A percentile compares a stretch with the other conserved stretches of the same genome.
These are phyloP conservation scores for Aspergillus arachidicola DNA, from an alignment of 2,329 filamentous ascomycete species.

Conservation along the genomic window DNA sequence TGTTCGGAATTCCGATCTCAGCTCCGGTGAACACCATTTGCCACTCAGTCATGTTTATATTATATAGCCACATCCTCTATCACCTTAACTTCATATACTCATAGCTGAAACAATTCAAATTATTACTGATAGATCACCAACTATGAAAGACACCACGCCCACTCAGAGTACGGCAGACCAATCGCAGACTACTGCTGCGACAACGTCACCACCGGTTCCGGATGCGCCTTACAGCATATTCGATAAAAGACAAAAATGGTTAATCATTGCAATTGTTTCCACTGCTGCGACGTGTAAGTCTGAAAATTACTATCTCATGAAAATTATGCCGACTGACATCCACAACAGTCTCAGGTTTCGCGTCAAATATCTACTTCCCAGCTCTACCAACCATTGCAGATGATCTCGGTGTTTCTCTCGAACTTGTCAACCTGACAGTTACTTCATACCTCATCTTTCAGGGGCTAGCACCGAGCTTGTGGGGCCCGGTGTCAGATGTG, in stretches of 20 bases:
- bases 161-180: neutral
- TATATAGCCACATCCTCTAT: neutral
- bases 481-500: conserved; percentile 45
- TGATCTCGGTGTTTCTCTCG: conserved; percentile 43
- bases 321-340: neutral
- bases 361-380: conserved; percentile 53
- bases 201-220: neutral
- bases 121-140: neutral
- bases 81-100: neutral
- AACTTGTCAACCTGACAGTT: conserved; percentile 48
- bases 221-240: conserved; percentile 54
- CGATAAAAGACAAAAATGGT: conserved; percentile 50
- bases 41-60: neutral
- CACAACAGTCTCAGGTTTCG: conserved; percentile 43
- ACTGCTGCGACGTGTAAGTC: conserved; percentile 54
- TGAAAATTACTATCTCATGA: neutral
- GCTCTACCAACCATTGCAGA: conserved; percentile 44
- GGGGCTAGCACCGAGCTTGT: conserved; percentile 47
- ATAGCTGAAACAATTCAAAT: neutral
- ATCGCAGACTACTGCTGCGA: neutral
- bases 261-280: conserved; percentile 53
- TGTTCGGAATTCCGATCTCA: neutral
- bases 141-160: neutral
- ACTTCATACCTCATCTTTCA: conserved; percentile 51
- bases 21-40: neutral